A percentile compares a stretch with the other conserved stretches of the same genome.
phyloP scores from a whole-genome alignment of 208 protist species.

The Crithidia expoeki region DNA sequence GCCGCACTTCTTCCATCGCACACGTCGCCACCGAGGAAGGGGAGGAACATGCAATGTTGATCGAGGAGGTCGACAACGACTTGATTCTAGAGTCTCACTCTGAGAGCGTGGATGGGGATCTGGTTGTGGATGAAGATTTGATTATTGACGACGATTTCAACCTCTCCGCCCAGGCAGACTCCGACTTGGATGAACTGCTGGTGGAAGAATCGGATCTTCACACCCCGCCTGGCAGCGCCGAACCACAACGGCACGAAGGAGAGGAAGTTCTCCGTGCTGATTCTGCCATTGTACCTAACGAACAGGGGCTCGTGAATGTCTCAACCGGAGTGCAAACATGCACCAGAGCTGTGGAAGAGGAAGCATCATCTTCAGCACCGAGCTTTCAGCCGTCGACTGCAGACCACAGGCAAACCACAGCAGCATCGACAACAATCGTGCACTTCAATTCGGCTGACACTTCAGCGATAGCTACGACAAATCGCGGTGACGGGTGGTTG shows the following conservation, averaged over 20 bases:
- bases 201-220: conserved; percentile 25
- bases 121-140: conserved; percentile 20
- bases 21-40: conserved; percentile 1
- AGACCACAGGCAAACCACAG: neutral
- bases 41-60: neutral
- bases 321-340: neutral
- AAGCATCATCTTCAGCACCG: too few species aligned
- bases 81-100: conserved; percentile 7
- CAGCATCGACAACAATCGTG: neutral
- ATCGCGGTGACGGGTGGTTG: neutral
- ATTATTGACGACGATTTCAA: conserved; percentile 29
- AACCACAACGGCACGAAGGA: conserved; percentile 12
- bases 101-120: conserved; percentile 23
- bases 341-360: neutral
- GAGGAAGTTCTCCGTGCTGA: conserved; percentile 16
- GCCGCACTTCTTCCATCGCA: conserved; percentile 16
- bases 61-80: conserved; percentile 21
- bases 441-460: too few species aligned
- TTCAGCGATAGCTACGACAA: neutral
- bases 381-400: too few species aligned
- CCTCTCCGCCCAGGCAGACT: conserved; percentile 27
- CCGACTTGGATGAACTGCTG: conserved; percentile 38
- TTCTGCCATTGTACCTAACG: conserved; percentile 28
- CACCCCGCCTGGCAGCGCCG: conserved; percentile 9
- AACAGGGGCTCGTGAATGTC: neutral